phyloP scores from a whole-genome alignment of 176 grass and related monocot species.

The Thinopyrum elongatum region DNA sequence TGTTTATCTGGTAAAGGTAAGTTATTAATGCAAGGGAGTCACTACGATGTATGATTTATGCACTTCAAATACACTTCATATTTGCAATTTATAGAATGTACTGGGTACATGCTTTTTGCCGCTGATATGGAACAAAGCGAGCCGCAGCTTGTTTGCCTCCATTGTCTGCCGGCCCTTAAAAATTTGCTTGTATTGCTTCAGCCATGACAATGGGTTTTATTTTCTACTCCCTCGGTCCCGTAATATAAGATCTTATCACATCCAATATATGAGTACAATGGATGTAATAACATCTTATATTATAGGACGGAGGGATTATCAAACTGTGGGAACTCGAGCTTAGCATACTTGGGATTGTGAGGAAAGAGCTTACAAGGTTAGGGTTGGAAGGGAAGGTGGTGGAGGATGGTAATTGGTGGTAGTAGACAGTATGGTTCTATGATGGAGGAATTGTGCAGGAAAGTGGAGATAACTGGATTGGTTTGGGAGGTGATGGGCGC shows the following conservation, averaged over 20 bases:
- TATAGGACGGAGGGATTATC: background rate
- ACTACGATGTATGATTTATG: background rate
- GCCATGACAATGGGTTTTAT: background rate
- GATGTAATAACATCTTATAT: too few species aligned
- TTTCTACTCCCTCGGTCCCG: background rate
- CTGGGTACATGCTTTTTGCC: background rate
- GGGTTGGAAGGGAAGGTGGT: background rate
- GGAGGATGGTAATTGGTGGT: background rate
- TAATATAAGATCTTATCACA: too few species aligned
- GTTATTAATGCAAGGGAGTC: background rate
- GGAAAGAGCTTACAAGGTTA: background rate
- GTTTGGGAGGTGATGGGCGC: background rate
- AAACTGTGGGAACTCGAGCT: background rate
- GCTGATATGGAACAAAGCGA: background rate
- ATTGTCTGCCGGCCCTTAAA: background rate
- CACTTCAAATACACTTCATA: background rate
- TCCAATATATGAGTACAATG: too few species aligned
- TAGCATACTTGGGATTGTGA: background rate
- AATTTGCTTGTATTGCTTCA: too few species aligned
- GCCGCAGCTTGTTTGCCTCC: background rate
- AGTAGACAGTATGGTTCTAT: background rate
- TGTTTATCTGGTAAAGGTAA: background rate
- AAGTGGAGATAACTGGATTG: background rate
- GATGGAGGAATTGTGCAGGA: background rate
- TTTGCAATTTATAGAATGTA: background rate